Evolutionary conservation across 2,329 filamentous ascomycete species (phyloP).

Genomic region (Claviceps digitariae): DNA sequence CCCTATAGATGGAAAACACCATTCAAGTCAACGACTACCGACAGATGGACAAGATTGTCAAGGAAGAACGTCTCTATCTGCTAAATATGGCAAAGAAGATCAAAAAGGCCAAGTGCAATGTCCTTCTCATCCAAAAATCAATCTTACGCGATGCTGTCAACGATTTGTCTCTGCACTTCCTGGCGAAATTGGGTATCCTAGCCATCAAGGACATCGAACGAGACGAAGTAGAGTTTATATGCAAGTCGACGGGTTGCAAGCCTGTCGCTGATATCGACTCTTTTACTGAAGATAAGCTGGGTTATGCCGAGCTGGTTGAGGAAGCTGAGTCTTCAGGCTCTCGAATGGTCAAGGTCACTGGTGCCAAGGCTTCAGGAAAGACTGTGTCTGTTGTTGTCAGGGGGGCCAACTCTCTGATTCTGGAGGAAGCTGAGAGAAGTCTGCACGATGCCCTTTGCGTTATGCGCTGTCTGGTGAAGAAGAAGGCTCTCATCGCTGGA

Average conservation of each 20-base stretch:
- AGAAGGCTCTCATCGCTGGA: constrained; percentile 96
- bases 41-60: constrained; percentile 99
- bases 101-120: constrained; percentile 99
- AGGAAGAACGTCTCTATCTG: constrained; percentile 95
- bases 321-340: constrained; percentile 79
- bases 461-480: constrained; percentile 95
- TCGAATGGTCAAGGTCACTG: constrained; percentile 88
- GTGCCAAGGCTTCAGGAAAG: constrained; percentile 70
- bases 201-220: constrained; percentile 96
- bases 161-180: constrained; percentile 91
- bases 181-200: constrained; percentile 91
- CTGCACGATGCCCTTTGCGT: constrained; percentile 97
- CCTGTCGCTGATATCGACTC: constrained; percentile 97
- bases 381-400: constrained; percentile 92
- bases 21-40: constrained; percentile 99
- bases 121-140: constrained; percentile 95
- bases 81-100: constrained; percentile 99
- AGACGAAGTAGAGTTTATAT: constrained; percentile 97
- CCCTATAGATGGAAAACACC: constrained; percentile 84
- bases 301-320: constrained; percentile 83
- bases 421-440: constrained; percentile 93
- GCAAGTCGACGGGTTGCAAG: constrained; percentile 98
- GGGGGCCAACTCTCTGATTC: constrained; percentile 83
- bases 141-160: constrained; percentile 97
- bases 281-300: constrained; percentile 97